phyloP scores from a whole-genome alignment of 1,284 basidiomycete species.

The Boletus albobrunnescens region DNA sequence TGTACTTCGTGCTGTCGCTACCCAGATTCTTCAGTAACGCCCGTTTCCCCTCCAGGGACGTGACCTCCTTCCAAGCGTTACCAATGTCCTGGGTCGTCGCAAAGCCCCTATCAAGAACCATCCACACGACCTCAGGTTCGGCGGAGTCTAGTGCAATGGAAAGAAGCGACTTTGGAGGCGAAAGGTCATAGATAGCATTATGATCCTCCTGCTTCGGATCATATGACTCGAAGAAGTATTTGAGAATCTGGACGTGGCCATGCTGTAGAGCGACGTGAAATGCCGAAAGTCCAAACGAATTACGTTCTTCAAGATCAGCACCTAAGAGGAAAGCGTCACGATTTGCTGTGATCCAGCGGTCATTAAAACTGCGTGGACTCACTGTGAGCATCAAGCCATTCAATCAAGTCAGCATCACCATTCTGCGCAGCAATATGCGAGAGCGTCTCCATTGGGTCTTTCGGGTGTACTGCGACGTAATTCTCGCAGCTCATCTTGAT shows the following conservation, averaged over 20 bases:
- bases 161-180: conserved; percentile 43
- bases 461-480: conserved; percentile 44
- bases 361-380: conserved; percentile 30
- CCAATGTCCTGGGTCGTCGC: conserved; percentile 46
- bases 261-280: conserved; percentile 61
- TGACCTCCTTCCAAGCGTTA: conserved; percentile 48
- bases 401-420: conserved; percentile 53
- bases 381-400: conserved; percentile 72
- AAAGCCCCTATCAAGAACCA: conserved; percentile 56
- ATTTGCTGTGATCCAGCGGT: conserved; percentile 19
- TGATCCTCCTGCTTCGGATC: conserved; percentile 47
- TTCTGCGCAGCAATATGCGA: conserved; percentile 58
- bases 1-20: conserved; percentile 35
- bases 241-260: conserved; percentile 48
- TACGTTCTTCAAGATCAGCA: conserved; percentile 65
- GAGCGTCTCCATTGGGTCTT: conserved; percentile 61
- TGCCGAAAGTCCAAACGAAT: conserved; percentile 52
- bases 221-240: conserved; percentile 56
- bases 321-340: conserved; percentile 39
- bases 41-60: conserved; percentile 36
- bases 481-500: conserved; percentile 52
- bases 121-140: conserved; percentile 59
- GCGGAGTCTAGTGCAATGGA: conserved; percentile 54
- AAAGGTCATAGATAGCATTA: conserved; percentile 43
- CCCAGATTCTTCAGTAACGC: conserved; percentile 27